phyloP scores from a whole-genome alignment of 164 flowering plant genomes.

The Buxus sempervirens region DNA sequence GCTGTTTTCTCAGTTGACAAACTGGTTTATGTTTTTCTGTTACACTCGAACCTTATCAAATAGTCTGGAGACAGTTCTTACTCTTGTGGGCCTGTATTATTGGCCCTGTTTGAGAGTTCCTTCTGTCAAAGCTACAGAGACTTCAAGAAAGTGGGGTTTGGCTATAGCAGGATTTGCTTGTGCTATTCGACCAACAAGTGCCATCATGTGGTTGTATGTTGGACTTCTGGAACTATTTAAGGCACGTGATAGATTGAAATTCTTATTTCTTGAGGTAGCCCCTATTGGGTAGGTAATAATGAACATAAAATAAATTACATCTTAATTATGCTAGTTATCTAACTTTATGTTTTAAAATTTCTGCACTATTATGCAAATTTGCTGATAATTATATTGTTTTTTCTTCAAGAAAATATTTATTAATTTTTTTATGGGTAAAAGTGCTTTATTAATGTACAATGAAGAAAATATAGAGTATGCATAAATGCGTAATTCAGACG shows the following conservation, averaged over 20 bases:
- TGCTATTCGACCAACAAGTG: conserved; percentile 93
- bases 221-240: conserved; percentile 64
- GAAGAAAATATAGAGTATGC: too few species aligned
- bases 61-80: conserved; percentile 82
- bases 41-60: conserved; percentile 86
- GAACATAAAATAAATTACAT: background rate
- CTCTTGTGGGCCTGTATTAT: conserved; percentile 64
- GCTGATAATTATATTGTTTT: background rate
- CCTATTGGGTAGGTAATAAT: conserved; percentile 75
- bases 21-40: conserved; percentile 94
- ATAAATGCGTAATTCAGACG: too few species aligned
- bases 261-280: conserved; percentile 56
- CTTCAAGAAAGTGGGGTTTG: conserved; percentile 73
- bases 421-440: too few species aligned
- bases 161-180: conserved; percentile 80
- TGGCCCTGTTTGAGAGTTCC: conserved; percentile 72
- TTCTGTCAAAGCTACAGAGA: conserved; percentile 20
- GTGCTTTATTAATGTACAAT: too few species aligned
- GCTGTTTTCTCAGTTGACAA: conserved; percentile 77
- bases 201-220: conserved; percentile 83
- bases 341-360: background rate
- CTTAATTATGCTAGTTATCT: background rate
- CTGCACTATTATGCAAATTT: background rate
- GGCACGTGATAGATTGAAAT: conserved; percentile 45
- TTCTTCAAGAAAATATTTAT: background rate